Percentiles rank a stretch among this genome's conserved stretches.
Conservation (phyloP, 2,329 filamentous ascomycete species). For the Aspergillus bombycis region DNA sequence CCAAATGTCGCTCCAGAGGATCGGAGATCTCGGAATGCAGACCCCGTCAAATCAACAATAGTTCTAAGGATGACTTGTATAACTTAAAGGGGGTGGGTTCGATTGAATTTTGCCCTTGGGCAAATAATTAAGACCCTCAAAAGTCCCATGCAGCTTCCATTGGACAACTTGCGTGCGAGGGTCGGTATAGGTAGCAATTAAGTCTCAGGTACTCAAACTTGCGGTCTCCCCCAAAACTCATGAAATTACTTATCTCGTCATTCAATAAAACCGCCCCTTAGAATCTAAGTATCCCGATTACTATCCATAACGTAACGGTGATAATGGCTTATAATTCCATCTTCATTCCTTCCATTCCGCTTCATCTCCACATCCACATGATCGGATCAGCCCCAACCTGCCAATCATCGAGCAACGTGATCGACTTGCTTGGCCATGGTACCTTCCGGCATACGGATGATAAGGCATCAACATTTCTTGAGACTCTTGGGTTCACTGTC, state of each 20-base stretch:
- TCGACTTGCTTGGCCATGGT: slow-evolving; percentile 19
- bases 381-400: slow-evolving; percentile 14
- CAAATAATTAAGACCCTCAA: not conserved
- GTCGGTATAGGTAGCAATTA: not conserved
- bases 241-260: not conserved
- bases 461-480: slow-evolving; percentile 2
- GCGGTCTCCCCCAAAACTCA: not conserved
- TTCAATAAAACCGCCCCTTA: not conserved
- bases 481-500: not conserved
- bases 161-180: not conserved
- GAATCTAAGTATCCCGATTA: not conserved
- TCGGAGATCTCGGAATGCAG: slow-evolving; percentile 14
- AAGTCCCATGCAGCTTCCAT: not conserved
- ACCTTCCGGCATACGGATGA: not conserved
- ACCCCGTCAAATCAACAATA: not conserved
- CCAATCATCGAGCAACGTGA: slow-evolving; percentile 27
- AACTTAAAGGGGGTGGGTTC: not conserved
- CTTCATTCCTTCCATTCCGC: slow-evolving; percentile 9
- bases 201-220: not conserved
- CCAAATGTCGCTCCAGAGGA: not conserved
- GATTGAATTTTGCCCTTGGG: not conserved
- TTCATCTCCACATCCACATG: slow-evolving; percentile 17
- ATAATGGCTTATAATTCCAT: not conserved
- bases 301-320: not conserved
- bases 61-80: not conserved